Percentiles rank a stretch among this genome's conserved stretches.
Conservation (phyloP, 139 green algal genomes). For the Diplosphaera chodatii region DNA sequence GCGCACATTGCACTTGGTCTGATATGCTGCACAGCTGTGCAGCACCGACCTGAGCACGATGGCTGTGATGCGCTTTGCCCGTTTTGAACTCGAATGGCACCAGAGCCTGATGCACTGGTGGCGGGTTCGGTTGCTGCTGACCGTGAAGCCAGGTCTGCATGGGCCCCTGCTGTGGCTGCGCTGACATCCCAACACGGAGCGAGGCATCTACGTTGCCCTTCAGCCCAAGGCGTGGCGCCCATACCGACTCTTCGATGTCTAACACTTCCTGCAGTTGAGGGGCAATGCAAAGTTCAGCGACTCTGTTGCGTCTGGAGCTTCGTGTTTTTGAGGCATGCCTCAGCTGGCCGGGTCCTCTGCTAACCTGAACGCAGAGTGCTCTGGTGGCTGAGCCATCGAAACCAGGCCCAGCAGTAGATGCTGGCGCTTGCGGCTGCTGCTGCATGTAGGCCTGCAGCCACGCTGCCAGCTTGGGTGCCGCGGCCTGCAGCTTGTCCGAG, state of each 20-base stretch:
- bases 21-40: too few species aligned
- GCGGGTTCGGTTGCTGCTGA: not conserved
- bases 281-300: not conserved
- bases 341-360: too few species aligned
- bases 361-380: not conserved
- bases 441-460: conserved; percentile 31
- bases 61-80: conserved; percentile 54
- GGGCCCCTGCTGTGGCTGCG: conserved; percentile 1
- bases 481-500: conserved; percentile 6
- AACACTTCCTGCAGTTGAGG: conserved; percentile 37
- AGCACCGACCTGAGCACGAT: conserved; percentile 65
- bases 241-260: conserved; percentile 94
- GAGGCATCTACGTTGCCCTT: conserved; percentile 90
- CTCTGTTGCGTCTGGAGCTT: not conserved
- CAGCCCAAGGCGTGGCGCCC: conserved; percentile 79
- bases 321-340: too few species aligned
- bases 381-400: not conserved
- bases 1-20: too few species aligned
- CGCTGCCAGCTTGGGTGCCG: conserved; percentile 20
- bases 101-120: conserved; percentile 27
- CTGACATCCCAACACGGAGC: conserved; percentile 29
- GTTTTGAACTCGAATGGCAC: conserved; percentile 95
- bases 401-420: conserved; percentile 1
- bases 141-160: not conserved
- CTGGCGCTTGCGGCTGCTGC: not conserved